Evolutionary conservation across 352 stramenopile species (phyloP), one percentile per base, ranked within the genome.

Genomic region (Pythium scleroteichum): DNA sequence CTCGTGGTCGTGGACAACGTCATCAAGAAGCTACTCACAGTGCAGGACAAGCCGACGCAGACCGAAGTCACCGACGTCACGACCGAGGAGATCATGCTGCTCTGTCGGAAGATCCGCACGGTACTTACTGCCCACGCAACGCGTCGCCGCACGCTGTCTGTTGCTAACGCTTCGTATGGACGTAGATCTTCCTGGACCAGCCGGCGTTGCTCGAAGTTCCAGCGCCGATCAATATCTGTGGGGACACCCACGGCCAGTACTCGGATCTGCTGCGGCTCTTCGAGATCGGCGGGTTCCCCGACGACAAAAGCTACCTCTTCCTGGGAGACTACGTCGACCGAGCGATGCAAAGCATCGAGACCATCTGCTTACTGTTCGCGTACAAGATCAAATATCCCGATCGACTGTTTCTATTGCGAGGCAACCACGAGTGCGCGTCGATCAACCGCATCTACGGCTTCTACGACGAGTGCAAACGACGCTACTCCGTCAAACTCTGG

Each of bases 371-470:
- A 39, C 79, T 99, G 6, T 88, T 99, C 50, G 89, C 90, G 13
- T 99, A 98, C 87, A 99, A 99, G 75, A 98, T 99, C 75, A 98
- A 98, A 72, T 99, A 99, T 75, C 97, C 97, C 16, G 90, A 98
- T 55, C 97, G 98, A 47, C 97, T 99, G 62, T 99, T 97, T 66
- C 85, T 99, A 13, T 75, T 99, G 47, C 82, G 97, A 32, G 97
- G 97, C 6, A 99, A 99, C 80, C 97, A 99, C 78, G 97, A 99
- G 74, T 98, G 92, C 62, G 93, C 94, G 33, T 98, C 95, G 23
- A 99, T 99, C 64, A 99, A 99, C 76, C 88, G 96, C 41, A 99
- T 99, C 70, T 99, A 99, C 78, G 97, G 76, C 19, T 99, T 99
- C 71, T 99, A 99, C 73, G 96, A 99, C 70, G 97, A 99, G 69